These are phyloP conservation scores for Pugionium dolabratum DNA, from an alignment of 345 rosid species.

Conservation along the genomic window DNA sequence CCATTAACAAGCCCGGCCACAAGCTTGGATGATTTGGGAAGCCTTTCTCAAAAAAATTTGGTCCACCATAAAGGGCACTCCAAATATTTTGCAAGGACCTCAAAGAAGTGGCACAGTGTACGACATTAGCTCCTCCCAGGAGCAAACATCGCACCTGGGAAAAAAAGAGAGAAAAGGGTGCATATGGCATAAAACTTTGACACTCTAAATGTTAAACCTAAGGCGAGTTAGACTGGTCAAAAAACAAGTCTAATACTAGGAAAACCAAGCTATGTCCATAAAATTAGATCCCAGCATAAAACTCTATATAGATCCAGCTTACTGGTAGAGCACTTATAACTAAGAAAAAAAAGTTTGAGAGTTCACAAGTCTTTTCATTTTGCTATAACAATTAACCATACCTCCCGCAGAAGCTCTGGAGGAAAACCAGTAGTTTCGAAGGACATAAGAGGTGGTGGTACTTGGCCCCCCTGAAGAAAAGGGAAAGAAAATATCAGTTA, in stretches of 20 bases:
- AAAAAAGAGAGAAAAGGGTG: constrained; percentile 66
- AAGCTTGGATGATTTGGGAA: constrained; percentile 66
- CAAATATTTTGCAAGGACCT: constrained; percentile 71
- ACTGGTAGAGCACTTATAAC: background rate
- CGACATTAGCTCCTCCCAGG: constrained; percentile 93
- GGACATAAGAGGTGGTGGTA: constrained; percentile 73
- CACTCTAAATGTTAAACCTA: constrained; percentile 55
- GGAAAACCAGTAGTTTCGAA: constrained; percentile 88
- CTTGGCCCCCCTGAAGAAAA: constrained; percentile 66
- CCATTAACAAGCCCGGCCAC: constrained; percentile 81
- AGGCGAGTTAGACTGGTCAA: constrained; percentile 4
- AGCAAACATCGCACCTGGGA: constrained; percentile 99
- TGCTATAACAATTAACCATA: constrained; percentile 36
- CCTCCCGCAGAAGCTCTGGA: constrained; percentile 92
- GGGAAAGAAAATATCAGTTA: background rate
- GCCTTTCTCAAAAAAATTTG: constrained; percentile 64
- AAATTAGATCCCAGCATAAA: constrained; percentile 15
- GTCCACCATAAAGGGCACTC: constrained; percentile 77
- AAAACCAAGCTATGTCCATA: constrained; percentile 9
- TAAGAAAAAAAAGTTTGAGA: background rate
- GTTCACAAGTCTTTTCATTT: background rate
- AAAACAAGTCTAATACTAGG: background rate
- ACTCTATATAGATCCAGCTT: constrained; percentile 1
- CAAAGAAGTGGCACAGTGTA: constrained; percentile 86
- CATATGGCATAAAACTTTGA: constrained; percentile 62